Evolutionary conservation across 2,329 filamentous ascomycete species (phyloP), one percentile per base, ranked within the genome.

Genomic region (Didymella exigua): DNA sequence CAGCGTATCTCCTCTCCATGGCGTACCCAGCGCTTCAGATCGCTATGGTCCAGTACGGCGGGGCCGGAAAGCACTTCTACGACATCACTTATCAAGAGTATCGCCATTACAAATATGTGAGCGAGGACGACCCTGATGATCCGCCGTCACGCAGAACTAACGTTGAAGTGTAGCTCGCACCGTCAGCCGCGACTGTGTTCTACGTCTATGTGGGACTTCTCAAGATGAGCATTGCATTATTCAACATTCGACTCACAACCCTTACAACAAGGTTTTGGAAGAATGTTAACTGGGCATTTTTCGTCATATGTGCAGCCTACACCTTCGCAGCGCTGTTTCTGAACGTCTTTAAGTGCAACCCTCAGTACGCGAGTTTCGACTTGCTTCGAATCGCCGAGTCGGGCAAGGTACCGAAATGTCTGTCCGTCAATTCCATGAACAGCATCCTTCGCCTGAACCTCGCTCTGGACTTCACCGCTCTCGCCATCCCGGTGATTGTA

Each of bases 11-110:
- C 31, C 49, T 51, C 18, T 30, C 49, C 33, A 51, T 51, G 40
- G 40, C 40, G 18, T 51, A 51, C 16, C 40, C 49, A 40, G 41
- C 49, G 33, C 49, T 51, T 14, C 49, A 51, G n/a, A 51, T 51
- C 11, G 40, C 49, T 26, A 51, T 51, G 49, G 49, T 51, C 14
- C 40, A 45, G 31, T 45, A 51, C 23, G 49, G 49, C 8, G 49
- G 49, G 14, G 49, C 49, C 19, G 49, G 49, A 26, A 51, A 51
- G 31, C 49, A 51, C 26, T 51, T 51, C 27, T 51, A 51, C 14
- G 49, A 51, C 18, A 51, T 51, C 33, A 51, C 49, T 18, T 51
- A 51, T 51, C 49, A 51, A 45, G 49, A 51, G 26, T 51, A 51
- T 33, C 38, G 3, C 41, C 14, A 51, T 19, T 51, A 51, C 41